These are phyloP conservation scores for Mycogone perniciosa DNA, from an alignment of 2,329 filamentous ascomycete genomes.

Conservation along the genomic window DNA sequence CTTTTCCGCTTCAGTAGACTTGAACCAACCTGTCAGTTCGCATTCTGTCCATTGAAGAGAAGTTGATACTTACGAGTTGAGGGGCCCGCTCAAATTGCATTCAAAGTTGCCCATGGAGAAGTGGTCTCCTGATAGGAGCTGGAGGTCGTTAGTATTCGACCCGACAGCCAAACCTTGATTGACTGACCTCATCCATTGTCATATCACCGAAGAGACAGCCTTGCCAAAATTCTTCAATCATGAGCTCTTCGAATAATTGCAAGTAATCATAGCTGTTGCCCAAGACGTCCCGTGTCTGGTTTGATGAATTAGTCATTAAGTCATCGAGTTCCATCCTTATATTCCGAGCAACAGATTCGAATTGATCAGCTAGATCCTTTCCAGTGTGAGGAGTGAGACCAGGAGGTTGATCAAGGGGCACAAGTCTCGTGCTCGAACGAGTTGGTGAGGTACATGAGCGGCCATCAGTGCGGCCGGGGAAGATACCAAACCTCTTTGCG, in stretches of 20 bases:
- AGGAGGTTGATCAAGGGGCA: not conserved
- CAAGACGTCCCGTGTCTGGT: not conserved
- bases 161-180: not conserved
- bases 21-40: too few species aligned
- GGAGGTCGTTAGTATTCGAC: not conserved
- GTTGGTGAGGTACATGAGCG: conserved; percentile 27
- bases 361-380: conserved; percentile 17
- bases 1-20: conserved; percentile 1
- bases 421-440: conserved; percentile 13
- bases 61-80: conserved; percentile 18
- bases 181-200: conserved; percentile 26
- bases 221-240: conserved; percentile 28
- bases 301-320: conserved; percentile 11
- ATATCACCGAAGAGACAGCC: conserved; percentile 21
- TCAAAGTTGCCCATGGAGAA: conserved; percentile 16
- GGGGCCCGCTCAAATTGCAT: conserved; percentile 15
- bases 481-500: conserved; percentile 25
- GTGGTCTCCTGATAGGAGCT: conserved; percentile 21
- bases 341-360: conserved; percentile 14
- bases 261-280: conserved; percentile 10
- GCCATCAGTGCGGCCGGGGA: conserved; percentile 22
- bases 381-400: conserved; percentile 8
- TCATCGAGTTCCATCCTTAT: conserved; percentile 16
- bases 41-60: too few species aligned
- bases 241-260: conserved; percentile 18